Conservation (phyloP, 2,329 filamentous ascomycete species). For the Apiospora pterosperma region DNA sequence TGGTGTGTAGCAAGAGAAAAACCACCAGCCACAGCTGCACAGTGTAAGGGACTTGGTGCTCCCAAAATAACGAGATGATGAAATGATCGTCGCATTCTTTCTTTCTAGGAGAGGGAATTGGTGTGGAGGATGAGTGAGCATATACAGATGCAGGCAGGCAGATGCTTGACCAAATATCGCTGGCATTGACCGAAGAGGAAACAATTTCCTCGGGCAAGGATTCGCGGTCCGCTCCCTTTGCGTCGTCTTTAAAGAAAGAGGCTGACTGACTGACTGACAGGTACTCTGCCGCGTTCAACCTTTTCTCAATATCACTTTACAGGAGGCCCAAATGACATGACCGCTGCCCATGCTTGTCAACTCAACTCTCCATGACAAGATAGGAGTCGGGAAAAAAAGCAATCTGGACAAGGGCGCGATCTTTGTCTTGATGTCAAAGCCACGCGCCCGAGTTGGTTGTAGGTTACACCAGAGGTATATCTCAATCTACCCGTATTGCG, state of each 20-base stretch:
- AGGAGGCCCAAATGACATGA: not conserved
- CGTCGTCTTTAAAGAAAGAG: not conserved
- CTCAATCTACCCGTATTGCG: not conserved
- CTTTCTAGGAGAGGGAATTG: not conserved
- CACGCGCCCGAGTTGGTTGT: not conserved
- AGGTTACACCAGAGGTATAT: not conserved
- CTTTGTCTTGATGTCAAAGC: not conserved
- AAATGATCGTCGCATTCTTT: not conserved
- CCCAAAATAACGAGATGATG: not conserved
- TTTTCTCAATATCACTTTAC: too few species aligned
- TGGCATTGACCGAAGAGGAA: slow-evolving; percentile 1
- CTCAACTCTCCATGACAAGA: not conserved
- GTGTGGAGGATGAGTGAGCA: not conserved
- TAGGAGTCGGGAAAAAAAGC: not conserved
- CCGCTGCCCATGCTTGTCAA: not conserved
- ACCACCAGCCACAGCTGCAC: not conserved
- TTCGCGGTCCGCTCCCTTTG: not conserved
- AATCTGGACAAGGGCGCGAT: not conserved
- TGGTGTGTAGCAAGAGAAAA: not conserved
- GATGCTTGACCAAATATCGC: not conserved
- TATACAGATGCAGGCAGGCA: not conserved
- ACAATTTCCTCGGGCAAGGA: not conserved
- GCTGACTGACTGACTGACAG: not conserved
- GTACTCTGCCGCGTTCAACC: not conserved
- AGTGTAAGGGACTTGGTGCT: not conserved